phyloP scores from a whole-genome alignment of 345 rosid genomes.

The Eucalyptus pauciflora region DNA sequence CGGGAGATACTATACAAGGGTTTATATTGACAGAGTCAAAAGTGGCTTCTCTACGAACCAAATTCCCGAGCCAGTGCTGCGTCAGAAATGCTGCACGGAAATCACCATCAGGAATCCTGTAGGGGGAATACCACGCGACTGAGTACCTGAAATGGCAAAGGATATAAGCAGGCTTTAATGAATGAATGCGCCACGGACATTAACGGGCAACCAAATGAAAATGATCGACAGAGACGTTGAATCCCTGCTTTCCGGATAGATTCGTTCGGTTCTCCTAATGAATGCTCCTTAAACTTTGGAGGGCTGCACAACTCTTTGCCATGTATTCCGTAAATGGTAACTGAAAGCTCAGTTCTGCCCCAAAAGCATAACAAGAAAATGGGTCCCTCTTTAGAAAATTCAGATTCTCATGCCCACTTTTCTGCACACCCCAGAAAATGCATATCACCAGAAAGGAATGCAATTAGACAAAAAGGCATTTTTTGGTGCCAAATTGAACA shows the following conservation, averaged over 20 bases:
- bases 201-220: neutral
- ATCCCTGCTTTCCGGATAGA: neutral
- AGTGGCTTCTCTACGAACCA: constrained; percentile 7
- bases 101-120: constrained; percentile 48
- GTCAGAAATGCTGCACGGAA: constrained; percentile 57
- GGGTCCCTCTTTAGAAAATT: neutral
- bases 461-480: neutral
- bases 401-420: neutral
- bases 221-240: neutral
- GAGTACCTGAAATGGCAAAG: constrained; percentile 29
- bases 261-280: neutral
- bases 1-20: constrained; percentile 24
- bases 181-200: neutral
- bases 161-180: neutral
- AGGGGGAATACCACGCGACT: constrained; percentile 50
- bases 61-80: constrained; percentile 38
- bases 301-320: neutral
- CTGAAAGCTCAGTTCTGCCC: neutral
- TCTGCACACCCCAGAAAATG: neutral
- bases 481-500: neutral
- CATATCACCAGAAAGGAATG: neutral
- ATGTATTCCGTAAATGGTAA: neutral
- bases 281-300: neutral
- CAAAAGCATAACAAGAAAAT: neutral
- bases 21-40: constrained; percentile 1